Base-by-base conservation (phyloP, 495 filamentous ascomycete genomes). In the Penicillium goetzii region DNA sequence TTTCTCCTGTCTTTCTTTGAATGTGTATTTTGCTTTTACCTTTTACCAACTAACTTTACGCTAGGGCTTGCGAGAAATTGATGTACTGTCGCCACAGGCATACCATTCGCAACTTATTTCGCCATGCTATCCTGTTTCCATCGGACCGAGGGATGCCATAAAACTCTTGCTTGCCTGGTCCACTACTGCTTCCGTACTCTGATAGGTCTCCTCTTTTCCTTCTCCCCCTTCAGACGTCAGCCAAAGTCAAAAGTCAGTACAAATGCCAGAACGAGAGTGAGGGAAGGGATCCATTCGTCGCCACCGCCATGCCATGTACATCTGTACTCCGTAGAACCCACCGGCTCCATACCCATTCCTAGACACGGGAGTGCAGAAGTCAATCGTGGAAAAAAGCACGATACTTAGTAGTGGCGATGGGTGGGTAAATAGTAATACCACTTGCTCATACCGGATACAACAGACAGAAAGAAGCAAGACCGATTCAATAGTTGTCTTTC, bases 51-150 rank as follows among this genome's bases (percentile, higher is more conserved):
- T 26, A 14, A 10, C 34, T 33, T 21, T 28, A 17, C 25, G 11
- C 23, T 7, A 43, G 25, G 50, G 56, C 62, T 56, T 41, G 56
- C 55, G 57, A 51, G 56, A 59, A 36, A 56, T 25, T 33, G 62
- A 60, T 60, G 52, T 30, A 45, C 58, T 17, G 33, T 60, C 32
- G 52, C 57, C 41, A 60, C 57, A 30, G 25, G 25, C 17, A 33
- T 52, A 2, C 28, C 49, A 11, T 40, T 56, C 17, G 34, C 21
- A 19, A 56, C 51, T 52, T 60, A 43, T 57, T 60, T 64, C 51
- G 41, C 49, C 43, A 51, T 51, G 33, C 41, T 28, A 2, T 40
- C n/a, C 15, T 55, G 17, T 21, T 50, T 47, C 50, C 28, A 19
- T 38, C 40, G 38, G 56, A 55, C 49, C 38, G 47, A 55, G 47